Base-by-base conservation (phyloP, 352 stramenopile genomes). In the Phytophthora lateralis region DNA sequence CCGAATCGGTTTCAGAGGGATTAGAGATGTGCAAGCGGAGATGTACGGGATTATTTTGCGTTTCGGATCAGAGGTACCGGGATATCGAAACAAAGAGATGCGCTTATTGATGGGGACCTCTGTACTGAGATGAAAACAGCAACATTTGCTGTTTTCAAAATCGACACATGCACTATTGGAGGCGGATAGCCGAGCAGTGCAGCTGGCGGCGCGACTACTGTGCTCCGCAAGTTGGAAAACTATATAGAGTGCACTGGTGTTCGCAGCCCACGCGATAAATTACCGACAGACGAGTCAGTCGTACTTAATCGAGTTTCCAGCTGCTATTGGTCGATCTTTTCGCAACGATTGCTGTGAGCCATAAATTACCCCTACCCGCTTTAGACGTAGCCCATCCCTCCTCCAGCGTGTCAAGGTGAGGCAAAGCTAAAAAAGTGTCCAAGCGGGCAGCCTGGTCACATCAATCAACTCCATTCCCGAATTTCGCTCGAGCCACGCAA, bases 291-390 rank as follows among this genome's bases (percentile, higher is more conserved):
- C 63, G 56, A 63, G 69, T 14, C 63, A 34, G 32, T 45, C 39
- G 39, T 15, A 45, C 39, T 45, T 45, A 27, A 26, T 15, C 26
- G 51, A 24, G 56, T 63, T 5, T 24, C 26, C 63, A 73, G 68
- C 68, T 76, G 63, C 68, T 17, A 76, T 76, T 76, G 68, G 63
- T 73, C 58, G 62, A 62, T 70, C 29, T 66, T 72, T 63, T 38
- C 37, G 11, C 11, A 17, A 12, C 32, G 43, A 27, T n/a, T n/a
- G 21, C 43, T 60, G 48, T 46, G 59, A 68, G 50, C 69, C 69
- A 76, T 64, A 76, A 61, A 60, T 58, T 69, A 38, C 38, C 59
- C 69, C 69, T 76, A 73, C 1, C 29, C 63, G 0, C 59, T 24
- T 26, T 50, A 15, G 21, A 10, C 26, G 9, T 4, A 27, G 55